Evolutionary conservation across 2,329 filamentous ascomycete species (phyloP).

Genomic region (Penicillium sclerotigenum): DNA sequence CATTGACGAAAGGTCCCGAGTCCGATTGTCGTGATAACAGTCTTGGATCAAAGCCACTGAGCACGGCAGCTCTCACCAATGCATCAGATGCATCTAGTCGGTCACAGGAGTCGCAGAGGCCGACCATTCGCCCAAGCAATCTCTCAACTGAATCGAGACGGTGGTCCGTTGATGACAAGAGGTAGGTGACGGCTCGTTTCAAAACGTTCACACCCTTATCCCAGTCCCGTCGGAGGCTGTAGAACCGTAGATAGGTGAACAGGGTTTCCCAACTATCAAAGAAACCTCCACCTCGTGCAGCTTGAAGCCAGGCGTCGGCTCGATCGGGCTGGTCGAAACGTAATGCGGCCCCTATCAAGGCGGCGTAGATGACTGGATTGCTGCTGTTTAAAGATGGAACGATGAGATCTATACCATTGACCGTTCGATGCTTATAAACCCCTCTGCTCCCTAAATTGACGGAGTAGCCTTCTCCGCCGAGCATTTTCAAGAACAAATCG

Average conservation of each 20-base stretch:
- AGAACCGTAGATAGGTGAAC: constrained; percentile 39
- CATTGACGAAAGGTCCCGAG: constrained; percentile 23
- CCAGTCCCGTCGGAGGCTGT: constrained; percentile 38
- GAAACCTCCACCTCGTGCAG: constrained; percentile 35
- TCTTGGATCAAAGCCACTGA: constrained; percentile 35
- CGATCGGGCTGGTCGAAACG: constrained; percentile 41
- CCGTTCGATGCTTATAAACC: constrained; percentile 24
- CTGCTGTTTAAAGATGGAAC: constrained; percentile 35
- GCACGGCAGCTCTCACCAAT: constrained; percentile 37
- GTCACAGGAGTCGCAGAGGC: constrained; percentile 38
- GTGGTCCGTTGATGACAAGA: constrained; percentile 36
- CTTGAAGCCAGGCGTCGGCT: constrained; percentile 42
- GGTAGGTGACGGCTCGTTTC: constrained; percentile 35
- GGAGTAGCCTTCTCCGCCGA: constrained; percentile 35
- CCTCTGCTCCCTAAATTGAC: constrained; percentile 32
- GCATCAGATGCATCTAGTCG: constrained; percentile 29
- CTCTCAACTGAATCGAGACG: constrained; percentile 29
- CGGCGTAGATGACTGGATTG: constrained; percentile 35
- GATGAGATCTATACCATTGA: constrained; percentile 39
- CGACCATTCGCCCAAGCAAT: constrained; percentile 39
- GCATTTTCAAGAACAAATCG: constrained; percentile 38
- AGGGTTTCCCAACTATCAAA: constrained; percentile 39
- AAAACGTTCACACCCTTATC: constrained; percentile 33
- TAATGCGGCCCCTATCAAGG: constrained; percentile 39
- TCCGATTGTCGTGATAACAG: constrained; percentile 29